Evolutionary conservation across 176 grass and related monocot genomes (phyloP).

Genomic region (Chloris gayana): DNA sequence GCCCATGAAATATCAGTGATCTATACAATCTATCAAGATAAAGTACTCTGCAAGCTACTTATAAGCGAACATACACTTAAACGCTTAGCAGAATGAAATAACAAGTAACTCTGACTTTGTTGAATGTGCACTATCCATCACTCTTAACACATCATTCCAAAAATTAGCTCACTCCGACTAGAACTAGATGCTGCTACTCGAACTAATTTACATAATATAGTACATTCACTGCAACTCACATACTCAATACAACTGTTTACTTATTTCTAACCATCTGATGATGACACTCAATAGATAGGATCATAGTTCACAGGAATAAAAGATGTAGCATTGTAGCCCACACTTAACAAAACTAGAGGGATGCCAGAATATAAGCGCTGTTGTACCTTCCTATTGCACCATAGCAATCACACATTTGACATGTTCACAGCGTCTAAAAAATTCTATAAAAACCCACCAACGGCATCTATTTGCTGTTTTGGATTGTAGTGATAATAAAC

Average conservation of each 20-base stretch:
- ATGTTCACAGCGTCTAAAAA: not conserved
- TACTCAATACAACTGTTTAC: not conserved
- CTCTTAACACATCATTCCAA: no score
- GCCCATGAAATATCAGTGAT: no score
- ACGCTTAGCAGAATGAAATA: not conserved
- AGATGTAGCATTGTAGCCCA: not conserved
- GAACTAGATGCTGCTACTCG: not conserved
- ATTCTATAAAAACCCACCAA: not conserved
- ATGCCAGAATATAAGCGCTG: not conserved
- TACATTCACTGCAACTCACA: not conserved
- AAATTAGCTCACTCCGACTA: not conserved
- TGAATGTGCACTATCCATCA: slow-evolving; percentile 2
- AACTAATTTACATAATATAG: not conserved
- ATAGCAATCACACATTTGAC: not conserved
- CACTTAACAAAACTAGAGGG: slow-evolving; percentile 7
- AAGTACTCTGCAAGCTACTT: not conserved
- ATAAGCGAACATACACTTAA: not conserved
- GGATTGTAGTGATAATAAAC: not conserved
- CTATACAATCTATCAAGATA: not conserved
- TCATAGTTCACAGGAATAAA: not conserved
- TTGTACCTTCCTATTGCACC: no score
- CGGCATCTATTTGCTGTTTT: not conserved
- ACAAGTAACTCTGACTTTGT: not conserved
- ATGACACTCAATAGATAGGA: not conserved
- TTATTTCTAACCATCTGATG: not conserved